phyloP scores from a whole-genome alignment of 768 basidiomycete genomes.

The Boletus patriciae region DNA sequence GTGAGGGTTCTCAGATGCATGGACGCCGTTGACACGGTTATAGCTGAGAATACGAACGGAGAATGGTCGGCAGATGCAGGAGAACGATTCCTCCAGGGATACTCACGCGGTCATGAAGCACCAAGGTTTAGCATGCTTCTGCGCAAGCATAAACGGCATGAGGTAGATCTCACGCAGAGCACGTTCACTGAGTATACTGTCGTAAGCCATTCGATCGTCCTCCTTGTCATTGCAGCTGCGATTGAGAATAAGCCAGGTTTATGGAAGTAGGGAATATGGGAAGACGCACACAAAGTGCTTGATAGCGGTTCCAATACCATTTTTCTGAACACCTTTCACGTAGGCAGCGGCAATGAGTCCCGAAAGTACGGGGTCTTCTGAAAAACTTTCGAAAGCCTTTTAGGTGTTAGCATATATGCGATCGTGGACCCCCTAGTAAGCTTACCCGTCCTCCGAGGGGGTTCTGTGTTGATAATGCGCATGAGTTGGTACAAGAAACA shows the following conservation, averaged over 20 bases:
- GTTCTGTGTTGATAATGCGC: constrained; percentile 39
- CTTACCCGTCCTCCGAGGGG: constrained; percentile 69
- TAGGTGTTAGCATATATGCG: constrained; percentile 9
- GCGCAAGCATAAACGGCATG: constrained; percentile 60
- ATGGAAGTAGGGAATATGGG: background rate
- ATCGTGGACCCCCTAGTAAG: background rate
- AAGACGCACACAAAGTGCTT: constrained; percentile 75
- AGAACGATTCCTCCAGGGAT: background rate
- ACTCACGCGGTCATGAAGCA: constrained; percentile 62
- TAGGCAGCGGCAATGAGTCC: constrained; percentile 71
- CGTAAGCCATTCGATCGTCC: constrained; percentile 66
- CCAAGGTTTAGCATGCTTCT: constrained; percentile 54
- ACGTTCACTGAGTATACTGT: constrained; percentile 49
- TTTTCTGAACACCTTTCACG: constrained; percentile 71
- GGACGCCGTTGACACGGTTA: constrained; percentile 76
- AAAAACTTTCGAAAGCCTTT: constrained; percentile 75
- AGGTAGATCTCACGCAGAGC: constrained; percentile 61
- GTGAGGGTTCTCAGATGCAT: constrained; percentile 62
- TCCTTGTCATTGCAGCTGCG: constrained; percentile 78
- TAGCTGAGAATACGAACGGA: constrained; percentile 40
- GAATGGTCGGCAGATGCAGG: background rate
- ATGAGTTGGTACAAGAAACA: background rate
- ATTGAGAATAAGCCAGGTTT: background rate
- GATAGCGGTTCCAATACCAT: constrained; percentile 74
- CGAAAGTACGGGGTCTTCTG: constrained; percentile 74